phyloP scores from a whole-genome alignment of 2,329 filamentous ascomycete genomes.

The Fusarium hostae region DNA sequence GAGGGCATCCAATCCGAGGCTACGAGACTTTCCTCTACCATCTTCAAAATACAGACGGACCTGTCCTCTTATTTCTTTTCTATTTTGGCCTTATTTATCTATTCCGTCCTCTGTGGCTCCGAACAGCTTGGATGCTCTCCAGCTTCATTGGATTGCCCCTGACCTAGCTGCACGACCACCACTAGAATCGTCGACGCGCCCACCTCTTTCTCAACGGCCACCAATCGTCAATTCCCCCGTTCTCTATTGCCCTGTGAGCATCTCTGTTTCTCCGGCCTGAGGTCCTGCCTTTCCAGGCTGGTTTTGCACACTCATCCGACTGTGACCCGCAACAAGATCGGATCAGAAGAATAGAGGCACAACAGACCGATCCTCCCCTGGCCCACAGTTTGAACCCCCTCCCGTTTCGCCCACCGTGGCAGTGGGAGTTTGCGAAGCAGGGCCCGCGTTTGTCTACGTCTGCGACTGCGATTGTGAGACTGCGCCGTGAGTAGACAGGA shows the following conservation, averaged over 20 bases:
- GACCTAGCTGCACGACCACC: constrained; percentile 15
- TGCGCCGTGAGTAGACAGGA: constrained; percentile 43
- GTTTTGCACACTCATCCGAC: constrained; percentile 21
- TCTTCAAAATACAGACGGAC: constrained; percentile 19
- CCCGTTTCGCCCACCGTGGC: constrained; percentile 37
- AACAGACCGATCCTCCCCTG: constrained; percentile 25
- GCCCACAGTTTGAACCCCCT: constrained; percentile 35
- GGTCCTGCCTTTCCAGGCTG: constrained; percentile 7
- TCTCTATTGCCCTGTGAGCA: constrained; percentile 10
- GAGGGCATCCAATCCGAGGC: constrained; percentile 17
- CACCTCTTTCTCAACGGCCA: constrained; percentile 27
- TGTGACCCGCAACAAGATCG: constrained; percentile 25
- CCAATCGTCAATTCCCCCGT: constrained; percentile 36
- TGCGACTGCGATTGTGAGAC: constrained; percentile 34
- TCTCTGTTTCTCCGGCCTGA: constrained; percentile 8
- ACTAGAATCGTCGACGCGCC: constrained; percentile 17
- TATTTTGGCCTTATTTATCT: neutral
- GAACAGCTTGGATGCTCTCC: constrained; percentile 7
- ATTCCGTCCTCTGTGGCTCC: constrained; percentile 1
- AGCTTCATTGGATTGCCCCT: constrained; percentile 12
- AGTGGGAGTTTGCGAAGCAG: constrained; percentile 40
- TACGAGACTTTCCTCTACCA: constrained; percentile 19
- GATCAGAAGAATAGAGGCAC: constrained; percentile 4
- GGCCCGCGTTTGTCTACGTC: constrained; percentile 31
- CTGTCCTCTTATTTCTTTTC: neutral